Base-by-base conservation (phyloP, 73 alveolate species). In the Chromera velia region DNA sequence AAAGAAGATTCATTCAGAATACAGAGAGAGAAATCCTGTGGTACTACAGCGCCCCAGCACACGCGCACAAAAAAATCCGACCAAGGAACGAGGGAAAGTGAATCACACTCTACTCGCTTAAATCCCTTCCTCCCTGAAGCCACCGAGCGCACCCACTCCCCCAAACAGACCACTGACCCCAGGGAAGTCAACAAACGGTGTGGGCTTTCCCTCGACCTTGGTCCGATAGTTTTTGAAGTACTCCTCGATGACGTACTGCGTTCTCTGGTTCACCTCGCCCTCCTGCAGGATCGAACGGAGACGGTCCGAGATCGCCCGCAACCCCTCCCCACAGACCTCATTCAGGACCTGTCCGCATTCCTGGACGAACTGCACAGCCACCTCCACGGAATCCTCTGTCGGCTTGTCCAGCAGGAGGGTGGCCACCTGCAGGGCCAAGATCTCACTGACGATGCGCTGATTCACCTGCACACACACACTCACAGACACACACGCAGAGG, bases 321-420 rank as follows among this genome's bases (percentile, higher is more conserved):
- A 92, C 73, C 93, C 96, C 64, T 87, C 87, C 46, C 98, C 97
- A 34, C 97, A 86, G 33, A 92, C 76, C 68, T 97, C 99, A 48
- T 92, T 84, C 75, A 97, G 88, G 33, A 95, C 97, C 84, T 94
- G 95, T 19, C 99, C 99, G 78, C 98, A 92, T 83, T 97, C 99
- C 83, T 76, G 84, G 10, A 76, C 49, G 70, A 76, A 76, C 71
- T 76, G 64, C 62, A 76, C 84, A 63, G 76, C 64, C 32, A 76
- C 84, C 74, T 76, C 84, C 34, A 76, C 66, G 72, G 84, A 76
- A 71, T 76, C 84, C 64, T 76, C 71, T 28, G 71, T 69, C 26
- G 32, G 97, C 74, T 89, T 89, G 70, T 93, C 99, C 40, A 97
- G 79, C 55, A 96, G 89, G 72, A 97, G 82, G 76, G 94, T 86